Evolutionary conservation across 345 rosid species (phyloP), one percentile per base, ranked within the genome.

Genomic region (Eucalyptus regnans): DNA sequence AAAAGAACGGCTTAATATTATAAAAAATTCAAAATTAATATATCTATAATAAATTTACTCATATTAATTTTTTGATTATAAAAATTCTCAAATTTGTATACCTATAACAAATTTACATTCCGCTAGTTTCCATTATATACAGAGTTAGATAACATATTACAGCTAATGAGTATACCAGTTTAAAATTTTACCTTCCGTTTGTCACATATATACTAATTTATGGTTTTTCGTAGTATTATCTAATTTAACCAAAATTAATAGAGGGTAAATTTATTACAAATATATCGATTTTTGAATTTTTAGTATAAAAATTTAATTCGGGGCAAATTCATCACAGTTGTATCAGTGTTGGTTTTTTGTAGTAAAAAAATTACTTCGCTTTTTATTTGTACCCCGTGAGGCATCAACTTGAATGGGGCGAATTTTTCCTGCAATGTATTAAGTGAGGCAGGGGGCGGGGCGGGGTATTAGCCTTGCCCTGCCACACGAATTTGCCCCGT

Each of bases 81-180:
- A 52, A 52, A 51, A 51, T 51, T 51, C 4, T 52, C 0, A 52
- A 52, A 52, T 18, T 52, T 0, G 0, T 52, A 1, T 18, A 52
- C 2, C 0, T 7, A 52, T 52, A 2, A 17, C 8, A 52, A 7
- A 52, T 52, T 52, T 51, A 51, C 20, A 1, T 0, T 51, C 0
- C 0, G 1, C 3, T 52, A 7, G 2, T 17, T 52, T 52, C 4
- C 0, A 52, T 52, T 52, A 52, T 52, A 17, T 17, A 51, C 22
- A 0, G 2, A 52, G 22, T 52, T 52, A 17, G 23, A 52, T 7
- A 23, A 17, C 4, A 17, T 52, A 52, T 17, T 52, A 52, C 1
- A 17, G 20, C 2, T 51, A 51, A 51, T 2, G 9, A 51, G 9
- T 51, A 51, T 51, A 51, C 0, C 2, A 3, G 1, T 52, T 52